Conservation (phyloP, 345 rosid species). For the Clausena lansium region DNA sequence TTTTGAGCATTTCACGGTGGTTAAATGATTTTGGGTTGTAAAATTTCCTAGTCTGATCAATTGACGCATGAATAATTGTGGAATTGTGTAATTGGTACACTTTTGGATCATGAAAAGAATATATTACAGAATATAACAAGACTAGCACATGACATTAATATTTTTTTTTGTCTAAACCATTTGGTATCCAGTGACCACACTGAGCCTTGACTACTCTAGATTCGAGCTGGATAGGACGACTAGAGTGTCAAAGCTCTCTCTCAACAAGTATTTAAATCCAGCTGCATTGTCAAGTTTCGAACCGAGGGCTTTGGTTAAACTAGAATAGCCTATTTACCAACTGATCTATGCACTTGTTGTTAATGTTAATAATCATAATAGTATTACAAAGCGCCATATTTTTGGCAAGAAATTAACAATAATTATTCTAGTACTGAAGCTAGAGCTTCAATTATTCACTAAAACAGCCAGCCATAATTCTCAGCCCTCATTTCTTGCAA, state of each 20-base stretch:
- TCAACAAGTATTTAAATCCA: no score
- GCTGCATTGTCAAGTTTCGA: no score
- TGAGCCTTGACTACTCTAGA: no score
- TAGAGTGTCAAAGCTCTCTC: no score
- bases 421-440: conserved; percentile 5
- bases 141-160: background rate
- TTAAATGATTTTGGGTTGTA: background rate
- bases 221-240: no score
- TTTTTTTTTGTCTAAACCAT: no score
- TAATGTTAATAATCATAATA: no score
- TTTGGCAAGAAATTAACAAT: background rate
- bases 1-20: background rate
- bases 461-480: background rate
- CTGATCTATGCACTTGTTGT: no score
- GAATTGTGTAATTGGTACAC: background rate
- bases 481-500: conserved; percentile 23
- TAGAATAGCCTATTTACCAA: no score
- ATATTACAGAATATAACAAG: background rate
- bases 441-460: conserved; percentile 6
- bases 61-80: background rate
- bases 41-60: background rate
- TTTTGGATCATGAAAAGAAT: background rate
- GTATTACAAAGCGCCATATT: background rate
- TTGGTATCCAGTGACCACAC: no score
- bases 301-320: no score